Conservation (phyloP, 2,329 filamentous ascomycete species). For the Penicillium sp. region DNA sequence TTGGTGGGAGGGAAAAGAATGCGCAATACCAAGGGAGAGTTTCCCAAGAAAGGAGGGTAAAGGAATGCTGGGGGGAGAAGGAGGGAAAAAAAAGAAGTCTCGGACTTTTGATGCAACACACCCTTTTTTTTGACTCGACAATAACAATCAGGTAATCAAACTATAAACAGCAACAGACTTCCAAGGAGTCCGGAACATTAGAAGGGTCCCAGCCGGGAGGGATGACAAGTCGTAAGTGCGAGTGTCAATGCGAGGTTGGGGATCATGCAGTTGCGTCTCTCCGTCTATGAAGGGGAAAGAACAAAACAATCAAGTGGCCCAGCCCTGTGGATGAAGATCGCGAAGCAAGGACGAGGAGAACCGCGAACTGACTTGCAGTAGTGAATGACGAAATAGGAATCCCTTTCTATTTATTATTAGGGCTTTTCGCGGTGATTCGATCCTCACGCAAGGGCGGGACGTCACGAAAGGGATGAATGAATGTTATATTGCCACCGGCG, state of each 20-base stretch:
- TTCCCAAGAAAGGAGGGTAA: constrained; percentile 24
- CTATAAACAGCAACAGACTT: constrained; percentile 29
- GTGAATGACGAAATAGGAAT: constrained; percentile 21
- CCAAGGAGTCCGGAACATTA: constrained; percentile 21
- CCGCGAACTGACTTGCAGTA: constrained; percentile 17
- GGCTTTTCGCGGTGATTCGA: not conserved
- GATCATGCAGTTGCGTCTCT: constrained; percentile 14
- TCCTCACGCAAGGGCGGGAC: constrained; percentile 30
- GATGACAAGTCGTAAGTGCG: constrained; percentile 20
- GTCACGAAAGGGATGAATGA: constrained; percentile 24
- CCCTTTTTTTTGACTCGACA: constrained; percentile 13
- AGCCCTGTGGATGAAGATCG: constrained; percentile 23
- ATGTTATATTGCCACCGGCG: constrained; percentile 36
- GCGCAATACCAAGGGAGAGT: constrained; percentile 23
- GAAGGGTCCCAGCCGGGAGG: constrained; percentile 17
- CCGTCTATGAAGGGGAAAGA: constrained; percentile 10
- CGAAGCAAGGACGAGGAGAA: constrained; percentile 25
- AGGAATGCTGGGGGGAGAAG: constrained; percentile 35
- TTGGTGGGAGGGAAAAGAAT: constrained; percentile 27
- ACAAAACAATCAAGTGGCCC: constrained; percentile 4
- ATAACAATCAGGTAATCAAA: constrained; percentile 26
- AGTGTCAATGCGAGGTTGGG: constrained; percentile 19
- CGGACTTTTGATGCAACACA: constrained; percentile 16
- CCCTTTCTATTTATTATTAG: constrained; percentile 8
- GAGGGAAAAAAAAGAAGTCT: constrained; percentile 19